Evolutionary conservation across 768 basidiomycete species (phyloP).

Genomic region (Panaeolus papilionaceus): DNA sequence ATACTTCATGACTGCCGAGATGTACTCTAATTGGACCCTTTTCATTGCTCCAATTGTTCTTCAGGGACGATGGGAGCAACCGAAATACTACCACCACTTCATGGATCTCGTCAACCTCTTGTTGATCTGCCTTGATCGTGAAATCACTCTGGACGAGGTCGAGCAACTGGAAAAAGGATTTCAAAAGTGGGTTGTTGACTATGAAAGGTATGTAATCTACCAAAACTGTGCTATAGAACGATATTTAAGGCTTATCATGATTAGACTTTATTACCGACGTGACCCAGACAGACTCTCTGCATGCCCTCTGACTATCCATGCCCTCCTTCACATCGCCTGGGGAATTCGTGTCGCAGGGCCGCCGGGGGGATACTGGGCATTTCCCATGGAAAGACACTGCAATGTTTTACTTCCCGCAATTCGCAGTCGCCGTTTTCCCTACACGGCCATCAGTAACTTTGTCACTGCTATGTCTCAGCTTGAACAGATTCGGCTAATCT

Average conservation of each 20-base stretch:
- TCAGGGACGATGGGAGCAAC: slow-evolving; percentile 33
- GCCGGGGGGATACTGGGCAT: slow-evolving; percentile 45
- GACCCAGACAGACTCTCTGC: slow-evolving; percentile 26
- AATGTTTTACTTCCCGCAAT: slow-evolving; percentile 34
- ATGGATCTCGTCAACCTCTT: slow-evolving; percentile 44
- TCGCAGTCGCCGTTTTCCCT: slow-evolving; percentile 39
- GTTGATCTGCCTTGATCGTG: slow-evolving; percentile 41
- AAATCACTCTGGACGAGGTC: slow-evolving; percentile 23
- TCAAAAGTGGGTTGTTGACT: slow-evolving; percentile 25
- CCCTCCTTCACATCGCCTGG: slow-evolving; percentile 39
- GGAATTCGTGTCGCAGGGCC: slow-evolving; percentile 39
- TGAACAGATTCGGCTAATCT: slow-evolving; percentile 35
- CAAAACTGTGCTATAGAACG: not conserved
- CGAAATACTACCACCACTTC: slow-evolving; percentile 49
- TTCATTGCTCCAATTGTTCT: slow-evolving; percentile 39
- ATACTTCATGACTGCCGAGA: slow-evolving; percentile 40
- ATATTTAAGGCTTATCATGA: slow-evolving; percentile 7
- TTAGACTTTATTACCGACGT: slow-evolving; percentile 38
- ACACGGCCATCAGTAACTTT: slow-evolving; percentile 34
- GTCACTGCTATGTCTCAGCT: slow-evolving; percentile 38
- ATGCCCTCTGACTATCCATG: slow-evolving; percentile 40
- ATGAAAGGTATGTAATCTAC: slow-evolving; percentile 39
- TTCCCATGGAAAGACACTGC: slow-evolving; percentile 47
- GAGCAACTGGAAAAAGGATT: too few species aligned
- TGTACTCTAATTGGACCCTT: slow-evolving; percentile 39